Base-by-base conservation (phyloP, 495 filamentous ascomycete genomes). In the Podospora didyma region DNA sequence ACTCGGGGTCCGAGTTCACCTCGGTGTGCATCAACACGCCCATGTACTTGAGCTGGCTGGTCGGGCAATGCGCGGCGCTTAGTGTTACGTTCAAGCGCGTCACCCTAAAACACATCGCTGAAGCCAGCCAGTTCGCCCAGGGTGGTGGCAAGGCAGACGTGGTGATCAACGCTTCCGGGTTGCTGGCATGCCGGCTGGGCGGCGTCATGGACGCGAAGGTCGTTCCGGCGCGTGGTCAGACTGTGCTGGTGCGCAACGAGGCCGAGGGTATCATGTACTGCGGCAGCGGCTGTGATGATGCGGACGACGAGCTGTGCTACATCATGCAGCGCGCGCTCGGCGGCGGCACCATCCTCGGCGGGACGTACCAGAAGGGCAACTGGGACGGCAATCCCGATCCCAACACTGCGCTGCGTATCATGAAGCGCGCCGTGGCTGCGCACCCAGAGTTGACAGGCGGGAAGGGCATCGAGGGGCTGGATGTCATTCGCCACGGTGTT, bases 1-100 rank as follows among this genome's bases (percentile, higher is more conserved):
- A 89, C 56, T 86, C 83, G 12, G 92, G 80, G 10, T 87, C 81
- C 31, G 73, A 75, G 39, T 96, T 92, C 67, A 89, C 80, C 2
- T 92, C 89, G 0, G 86, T 96, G 22, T 97, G 92, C 72, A 92
- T 97, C 66, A 97, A 97, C 74, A 87, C 87, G 0, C 84, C 89
- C 46, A 62, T 96, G 53, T 96, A 96, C 74, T 84, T 96, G 11
- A 85, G 90, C 10, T 96, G 88, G 81, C 83, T 97, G 0, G 72
- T 86, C 0, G 84, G 85, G 2, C 85, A 92, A 69, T 96, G 90
- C 73, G 77, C 86, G 7, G 78, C 78, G 57, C 78, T 79, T 47
- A 90, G 89, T 10, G 85, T 88, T 0, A 70, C 81, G 4, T 75
- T 97, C 66, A 82, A 69, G 37, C 75, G 83, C n/a, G 78, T 65